Evolutionary conservation across 164 flowering plant species (phyloP).

Genomic region (Magnolia changhungtana): DNA sequence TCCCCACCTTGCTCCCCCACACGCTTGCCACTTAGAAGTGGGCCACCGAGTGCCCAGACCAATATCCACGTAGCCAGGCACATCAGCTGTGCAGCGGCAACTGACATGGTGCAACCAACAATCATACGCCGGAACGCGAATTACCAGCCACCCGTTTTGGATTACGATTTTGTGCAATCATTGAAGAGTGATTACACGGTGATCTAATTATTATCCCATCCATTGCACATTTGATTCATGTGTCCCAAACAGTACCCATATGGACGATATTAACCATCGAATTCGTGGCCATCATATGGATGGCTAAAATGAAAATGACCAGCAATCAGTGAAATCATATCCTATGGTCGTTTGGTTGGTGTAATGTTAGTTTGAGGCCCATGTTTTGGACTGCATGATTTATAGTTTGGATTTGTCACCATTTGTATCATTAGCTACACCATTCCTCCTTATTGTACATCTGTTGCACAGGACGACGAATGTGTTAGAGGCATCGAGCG

Average conservation of each 20-base stretch:
- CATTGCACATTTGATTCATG: not conserved
- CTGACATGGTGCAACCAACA: not conserved
- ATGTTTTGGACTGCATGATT: too few relatives aligned
- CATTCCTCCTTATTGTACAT: too few relatives aligned
- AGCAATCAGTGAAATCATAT: too few relatives aligned
- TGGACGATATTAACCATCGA: too few relatives aligned
- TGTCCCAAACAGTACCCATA: not conserved
- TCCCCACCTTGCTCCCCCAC: not conserved
- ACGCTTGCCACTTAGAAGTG: not conserved
- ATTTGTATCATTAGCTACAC: too few relatives aligned
- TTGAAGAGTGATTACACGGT: constrained; percentile 9
- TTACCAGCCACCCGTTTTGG: constrained; percentile 24
- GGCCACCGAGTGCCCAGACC: not conserved
- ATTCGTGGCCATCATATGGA: too few relatives aligned
- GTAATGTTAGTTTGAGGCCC: too few relatives aligned
- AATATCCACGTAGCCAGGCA: not conserved
- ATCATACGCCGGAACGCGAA: constrained; percentile 7
- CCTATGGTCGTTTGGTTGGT: too few relatives aligned
- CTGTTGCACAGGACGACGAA: not conserved
- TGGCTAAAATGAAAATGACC: too few relatives aligned
- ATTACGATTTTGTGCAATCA: constrained; percentile 17
- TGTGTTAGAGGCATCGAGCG: not conserved
- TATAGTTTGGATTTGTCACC: too few relatives aligned
- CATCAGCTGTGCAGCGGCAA: not conserved
- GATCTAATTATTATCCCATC: not conserved